phyloP scores from a whole-genome alignment of 2,329 filamentous ascomycete species.

The Pestalotiopsis sp. region DNA sequence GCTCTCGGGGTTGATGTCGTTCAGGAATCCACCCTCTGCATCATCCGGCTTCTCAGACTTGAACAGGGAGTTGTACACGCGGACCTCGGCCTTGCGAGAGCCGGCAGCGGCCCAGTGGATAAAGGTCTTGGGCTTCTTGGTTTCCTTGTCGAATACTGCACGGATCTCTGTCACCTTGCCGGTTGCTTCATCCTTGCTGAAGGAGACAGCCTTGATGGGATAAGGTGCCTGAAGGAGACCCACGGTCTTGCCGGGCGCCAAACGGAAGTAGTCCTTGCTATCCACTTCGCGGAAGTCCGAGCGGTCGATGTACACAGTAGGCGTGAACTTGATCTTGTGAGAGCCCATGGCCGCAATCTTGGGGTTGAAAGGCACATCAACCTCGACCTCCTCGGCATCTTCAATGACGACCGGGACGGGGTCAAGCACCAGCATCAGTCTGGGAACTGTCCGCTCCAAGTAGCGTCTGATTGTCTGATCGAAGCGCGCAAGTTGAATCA shows the following conservation, averaged over 20 bases:
- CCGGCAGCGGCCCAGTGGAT: conserved; percentile 89
- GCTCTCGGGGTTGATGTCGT: conserved; percentile 82
- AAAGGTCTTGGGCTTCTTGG: conserved; percentile 74
- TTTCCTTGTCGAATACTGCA: conserved; percentile 71
- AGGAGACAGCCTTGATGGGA: conserved; percentile 69
- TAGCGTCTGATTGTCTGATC: conserved; percentile 85
- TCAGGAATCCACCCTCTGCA: conserved; percentile 78
- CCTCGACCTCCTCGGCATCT: conserved; percentile 70
- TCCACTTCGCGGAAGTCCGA: conserved; percentile 76
- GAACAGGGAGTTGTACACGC: conserved; percentile 83
- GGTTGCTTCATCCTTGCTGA: conserved; percentile 64
- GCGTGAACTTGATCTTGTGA: conserved; percentile 67
- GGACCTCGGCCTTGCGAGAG: conserved; percentile 70
- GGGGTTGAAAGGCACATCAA: conserved; percentile 78
- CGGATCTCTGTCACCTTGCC: conserved; percentile 67
- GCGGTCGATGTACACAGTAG: conserved; percentile 82
- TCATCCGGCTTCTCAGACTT: conserved; percentile 81
- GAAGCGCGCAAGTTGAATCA: conserved; percentile 81
- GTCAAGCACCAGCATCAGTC: conserved; percentile 87
- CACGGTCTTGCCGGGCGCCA: conserved; percentile 74
- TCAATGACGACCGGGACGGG: conserved; percentile 83
- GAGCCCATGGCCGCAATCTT: conserved; percentile 73
- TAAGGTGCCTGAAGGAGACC: conserved; percentile 73
- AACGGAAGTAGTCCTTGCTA: conserved; percentile 74
- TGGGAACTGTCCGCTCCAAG: conserved; percentile 84